Evolutionary conservation across 768 basidiomycete species (phyloP), one percentile per base, ranked within the genome.

Genomic region (Tulasnella sp.): DNA sequence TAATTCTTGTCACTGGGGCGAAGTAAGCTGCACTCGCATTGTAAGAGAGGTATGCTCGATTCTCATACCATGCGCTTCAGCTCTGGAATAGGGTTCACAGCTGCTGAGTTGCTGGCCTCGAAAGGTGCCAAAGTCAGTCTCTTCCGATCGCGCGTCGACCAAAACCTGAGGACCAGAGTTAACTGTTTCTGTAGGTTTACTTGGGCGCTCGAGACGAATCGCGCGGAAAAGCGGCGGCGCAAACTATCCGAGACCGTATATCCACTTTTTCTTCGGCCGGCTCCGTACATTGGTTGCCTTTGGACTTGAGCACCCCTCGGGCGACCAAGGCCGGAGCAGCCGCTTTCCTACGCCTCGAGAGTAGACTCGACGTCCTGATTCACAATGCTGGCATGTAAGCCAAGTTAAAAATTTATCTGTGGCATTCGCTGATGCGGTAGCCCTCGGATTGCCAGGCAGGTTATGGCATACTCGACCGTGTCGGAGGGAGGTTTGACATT

Each of bases 321-420:
- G 84, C 86, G 41, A 89, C 88, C 24, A 90, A 88, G 83, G 85
- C 83, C 40, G 84, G 89, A 4, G 92, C 89, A 0, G 87, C 89
- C 73, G 88, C 87, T 54, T 89, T 92, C 81, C 82, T 90, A 84
- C 83, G 76, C 78, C 87, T 84, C 82, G 92, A 92, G 82, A 84
- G 84, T 58, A 86, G 91, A 46, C 83, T 93, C 78, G 91, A 93
- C 82, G 86, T 92, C 11, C 83, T 92, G n/a, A 91, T 92, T 31
- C 90, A 91, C 81, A 92, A 92, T 79, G 91, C 90, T 37, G 89
- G 84, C 22, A 78, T 87, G 91, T 91, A 80, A 82, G 88, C 42
- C 81, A 80, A 14, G 6, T 46, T 20, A 20, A 16, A 46, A 3
- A 3, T 54, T n/a, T n/a, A n/a, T 54, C 4, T 54, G 54, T 24